A percentile compares a stretch with the other conserved stretches of the same genome.
These are phyloP conservation scores for Fusarium tuaranense DNA, from an alignment of 2,329 filamentous ascomycete species.

Conservation along the genomic window DNA sequence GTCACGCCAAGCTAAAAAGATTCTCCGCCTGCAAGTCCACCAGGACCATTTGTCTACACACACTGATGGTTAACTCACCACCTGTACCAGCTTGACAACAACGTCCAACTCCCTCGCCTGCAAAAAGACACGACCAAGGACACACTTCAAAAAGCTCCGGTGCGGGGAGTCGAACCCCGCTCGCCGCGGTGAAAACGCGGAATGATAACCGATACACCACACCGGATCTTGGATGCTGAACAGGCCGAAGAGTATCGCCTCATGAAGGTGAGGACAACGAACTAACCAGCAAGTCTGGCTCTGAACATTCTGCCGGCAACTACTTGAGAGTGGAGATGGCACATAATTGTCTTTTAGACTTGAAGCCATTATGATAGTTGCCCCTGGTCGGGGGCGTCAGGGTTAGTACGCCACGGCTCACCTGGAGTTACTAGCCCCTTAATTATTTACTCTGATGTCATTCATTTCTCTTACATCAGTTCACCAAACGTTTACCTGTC, in stretches of 20 bases:
- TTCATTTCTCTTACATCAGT: background rate
- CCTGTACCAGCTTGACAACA: background rate
- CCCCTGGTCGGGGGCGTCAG: background rate
- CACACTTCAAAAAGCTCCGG: background rate
- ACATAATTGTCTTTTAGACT: background rate
- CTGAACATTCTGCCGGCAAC: background rate
- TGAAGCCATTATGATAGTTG: background rate
- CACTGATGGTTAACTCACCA: too few relatives aligned
- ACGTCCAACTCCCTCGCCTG: background rate
- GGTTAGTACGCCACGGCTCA: background rate
- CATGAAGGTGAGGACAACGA: background rate
- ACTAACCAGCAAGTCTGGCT: background rate
- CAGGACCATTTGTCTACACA: background rate
- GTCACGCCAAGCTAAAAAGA: background rate
- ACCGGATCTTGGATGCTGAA: background rate
- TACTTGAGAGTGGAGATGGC: background rate
- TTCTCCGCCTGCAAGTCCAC: background rate
- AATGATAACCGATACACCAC: conserved; percentile 10
- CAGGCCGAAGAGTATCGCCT: background rate
- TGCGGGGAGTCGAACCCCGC: conserved; percentile 9
- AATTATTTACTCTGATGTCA: background rate
- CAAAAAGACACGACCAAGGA: background rate
- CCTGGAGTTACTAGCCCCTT: background rate
- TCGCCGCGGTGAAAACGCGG: conserved; percentile 9
- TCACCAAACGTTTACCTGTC: background rate